Conservation (phyloP, 1,284 basidiomycete genomes). For the Irpex sp. region DNA sequence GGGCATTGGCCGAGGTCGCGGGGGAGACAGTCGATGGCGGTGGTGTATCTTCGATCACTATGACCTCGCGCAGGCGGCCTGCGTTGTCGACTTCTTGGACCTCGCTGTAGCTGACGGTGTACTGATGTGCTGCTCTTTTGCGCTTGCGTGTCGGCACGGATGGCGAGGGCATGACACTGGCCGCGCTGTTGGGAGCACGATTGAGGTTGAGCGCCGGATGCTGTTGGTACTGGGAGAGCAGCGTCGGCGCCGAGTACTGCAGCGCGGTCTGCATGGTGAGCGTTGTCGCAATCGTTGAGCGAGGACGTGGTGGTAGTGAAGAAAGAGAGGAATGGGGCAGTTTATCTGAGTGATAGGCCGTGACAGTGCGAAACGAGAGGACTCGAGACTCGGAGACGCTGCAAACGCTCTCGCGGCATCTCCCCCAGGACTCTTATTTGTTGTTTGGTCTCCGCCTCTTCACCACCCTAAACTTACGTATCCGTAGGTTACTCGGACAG, state of each 20-base stretch:
- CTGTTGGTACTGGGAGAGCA: constrained; percentile 53
- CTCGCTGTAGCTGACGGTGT: constrained; percentile 78
- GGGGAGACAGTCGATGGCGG: constrained; percentile 76
- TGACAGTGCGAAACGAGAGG: constrained; percentile 24
- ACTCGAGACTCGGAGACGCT: constrained; percentile 30
- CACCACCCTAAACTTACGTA: background rate
- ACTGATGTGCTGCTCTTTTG: constrained; percentile 68
- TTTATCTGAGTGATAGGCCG: constrained; percentile 32
- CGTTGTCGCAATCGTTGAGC: constrained; percentile 34
- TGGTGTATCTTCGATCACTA: constrained; percentile 84
- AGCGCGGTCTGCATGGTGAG: constrained; percentile 60
- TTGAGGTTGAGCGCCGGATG: constrained; percentile 27
- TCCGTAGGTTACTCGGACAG: background rate
- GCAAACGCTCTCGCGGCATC: constrained; percentile 22
- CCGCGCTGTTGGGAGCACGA: constrained; percentile 25
- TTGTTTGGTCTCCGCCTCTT: constrained; percentile 21
- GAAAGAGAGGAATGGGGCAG: constrained; percentile 34
- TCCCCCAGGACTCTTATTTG: constrained; percentile 26
- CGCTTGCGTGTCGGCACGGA: constrained; percentile 70
- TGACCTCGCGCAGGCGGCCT: constrained; percentile 74
- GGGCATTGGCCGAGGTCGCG: constrained; percentile 51
- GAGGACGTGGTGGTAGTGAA: constrained; percentile 40
- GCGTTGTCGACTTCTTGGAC: constrained; percentile 77
- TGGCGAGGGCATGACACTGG: constrained; percentile 49
- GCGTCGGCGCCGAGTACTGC: constrained; percentile 53